Base-by-base conservation (phyloP, 2,329 filamentous ascomycete species). In the Tolypocladium endophyticum region DNA sequence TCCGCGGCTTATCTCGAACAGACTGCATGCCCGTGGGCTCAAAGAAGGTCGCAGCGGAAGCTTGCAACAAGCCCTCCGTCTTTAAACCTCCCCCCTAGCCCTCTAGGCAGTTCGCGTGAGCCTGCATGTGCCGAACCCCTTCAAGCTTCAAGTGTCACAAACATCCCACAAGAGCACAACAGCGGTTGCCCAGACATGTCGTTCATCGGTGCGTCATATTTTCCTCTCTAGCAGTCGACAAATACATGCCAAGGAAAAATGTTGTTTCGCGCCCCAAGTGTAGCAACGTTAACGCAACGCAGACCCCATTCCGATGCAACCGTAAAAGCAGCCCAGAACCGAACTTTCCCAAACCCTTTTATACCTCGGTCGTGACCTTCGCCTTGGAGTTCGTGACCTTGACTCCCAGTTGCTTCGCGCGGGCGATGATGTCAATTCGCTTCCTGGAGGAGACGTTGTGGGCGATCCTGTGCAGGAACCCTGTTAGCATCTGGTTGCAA, bases 341-440 rank as follows among this genome's bases (percentile, higher is more conserved):
- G 23, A 33, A 52, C 38, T 54, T 50, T 35, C 57, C 33, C 25
- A 56, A 36, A 28, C 50, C 53, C 28, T 67, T 74, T 85, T 86
- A 89, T 74, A 87, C 83, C 87, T 99, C 94, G 72, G 92, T 96
- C 73, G 93, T 96, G 79, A 99, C 89, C 86, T 93, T 95, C 76
- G 92, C 94, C 90, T 97, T 96, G 81, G 90, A 80, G 86, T 99
- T 99, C 77, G 94, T 99, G 79, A 99, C 93, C 90, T 99, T 99
- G 78, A 99, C 94, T 76, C 92, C 91, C 75, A 99, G 83, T 81
- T 96, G 88, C 90, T 97, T 97, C 69, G 94, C 94, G 79, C 93
- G 90, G 75, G 90, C 85, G 74, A 99, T 87, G 81, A 99, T 99
- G 75, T 97, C 92, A 80, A 99, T 88, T 80, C 94, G 87, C 90